Base-by-base conservation (phyloP, 768 basidiomycete species). In the Lanmaoa pseudosensibilis region DNA sequence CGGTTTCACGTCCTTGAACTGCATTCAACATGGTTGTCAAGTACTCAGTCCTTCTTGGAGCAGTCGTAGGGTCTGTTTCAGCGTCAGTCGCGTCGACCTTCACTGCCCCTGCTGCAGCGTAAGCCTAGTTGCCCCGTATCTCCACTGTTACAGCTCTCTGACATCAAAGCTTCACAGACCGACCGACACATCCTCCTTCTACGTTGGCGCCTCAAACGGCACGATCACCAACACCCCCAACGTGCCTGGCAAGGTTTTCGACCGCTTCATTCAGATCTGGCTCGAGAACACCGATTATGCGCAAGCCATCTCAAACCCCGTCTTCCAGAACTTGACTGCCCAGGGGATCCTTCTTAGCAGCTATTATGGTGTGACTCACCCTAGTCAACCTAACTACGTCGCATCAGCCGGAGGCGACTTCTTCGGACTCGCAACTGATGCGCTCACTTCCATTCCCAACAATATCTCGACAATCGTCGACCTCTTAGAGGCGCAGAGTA, bases 281-380 rank as follows among this genome's bases (percentile, higher is more conserved):
- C 72, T 87, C 37, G 85, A 86, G 65, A 87, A 86, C 67, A 85
- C 82, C 16, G 78, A 86, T 61, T 87, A 73, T 56, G 65, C 59
- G 10, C 63, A 61, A 52, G 74, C 69, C 53, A 65, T 41, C 8
- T 56, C 62, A 16, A 53, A 58, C 59, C 48, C 70, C 16, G 66
- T 66, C 16, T 74, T 79, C 44, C 58, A 59, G 39, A 66, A 69
- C 45, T 67, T 87, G 54, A 77, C 78, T 16, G 59, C 74, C 46
- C 73, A 85, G 63, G 84, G 85, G 8, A 72, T 87, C 54, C 58
- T 74, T 7, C 68, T 83, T 18, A 67, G 57, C 41, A 77, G 75
- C 47, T 83, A 75, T 63, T 82, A 78, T 55, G 78, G 69, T 4
- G 57, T 83, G 38, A 82, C 81, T 27, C 83, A 84, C 62, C 82